Percentiles rank a stretch among this genome's conserved stretches.
Evolutionary conservation across 2,329 filamentous ascomycete genomes (phyloP).

Genomic region (Verticillium dahliae): DNA sequence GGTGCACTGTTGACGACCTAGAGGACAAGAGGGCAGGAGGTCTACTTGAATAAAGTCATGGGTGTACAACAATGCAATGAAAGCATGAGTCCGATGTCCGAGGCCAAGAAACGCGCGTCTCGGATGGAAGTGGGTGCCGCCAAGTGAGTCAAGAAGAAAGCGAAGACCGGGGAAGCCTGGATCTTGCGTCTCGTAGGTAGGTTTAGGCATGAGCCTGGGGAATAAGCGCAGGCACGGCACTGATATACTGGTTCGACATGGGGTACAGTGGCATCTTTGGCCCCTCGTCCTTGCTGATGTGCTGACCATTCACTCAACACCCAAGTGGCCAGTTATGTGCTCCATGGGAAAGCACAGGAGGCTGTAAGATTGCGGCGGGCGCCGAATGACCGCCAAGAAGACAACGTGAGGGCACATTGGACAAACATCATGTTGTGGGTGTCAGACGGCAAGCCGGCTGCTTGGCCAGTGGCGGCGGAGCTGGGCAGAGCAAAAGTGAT

Average conservation of each 20-base stretch:
- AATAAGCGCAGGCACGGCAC: neutral
- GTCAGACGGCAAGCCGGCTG: neutral
- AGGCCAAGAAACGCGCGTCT: neutral
- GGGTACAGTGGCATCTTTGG: neutral
- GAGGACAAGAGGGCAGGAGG: neutral
- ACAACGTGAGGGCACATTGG: neutral
- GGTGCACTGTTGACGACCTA: neutral
- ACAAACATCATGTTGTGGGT: neutral
- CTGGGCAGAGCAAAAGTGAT: neutral
- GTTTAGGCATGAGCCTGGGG: neutral
- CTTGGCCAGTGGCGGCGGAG: neutral
- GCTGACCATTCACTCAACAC: neutral
- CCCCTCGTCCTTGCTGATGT: neutral
- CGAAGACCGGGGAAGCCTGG: neutral
- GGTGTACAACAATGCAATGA: neutral
- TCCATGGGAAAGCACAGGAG: neutral
- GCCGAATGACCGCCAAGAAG: neutral
- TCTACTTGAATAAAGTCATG: neutral
- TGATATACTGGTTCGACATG: neutral
- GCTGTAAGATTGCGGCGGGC: neutral
- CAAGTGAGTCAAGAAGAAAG: neutral
- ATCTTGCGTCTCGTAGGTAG: neutral
- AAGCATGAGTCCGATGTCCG: neutral
- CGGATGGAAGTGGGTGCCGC: neutral
- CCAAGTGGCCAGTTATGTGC: neutral